phyloP scores from a whole-genome alignment of 2,329 filamentous ascomycete species.

The Claviceps quebecensis region DNA sequence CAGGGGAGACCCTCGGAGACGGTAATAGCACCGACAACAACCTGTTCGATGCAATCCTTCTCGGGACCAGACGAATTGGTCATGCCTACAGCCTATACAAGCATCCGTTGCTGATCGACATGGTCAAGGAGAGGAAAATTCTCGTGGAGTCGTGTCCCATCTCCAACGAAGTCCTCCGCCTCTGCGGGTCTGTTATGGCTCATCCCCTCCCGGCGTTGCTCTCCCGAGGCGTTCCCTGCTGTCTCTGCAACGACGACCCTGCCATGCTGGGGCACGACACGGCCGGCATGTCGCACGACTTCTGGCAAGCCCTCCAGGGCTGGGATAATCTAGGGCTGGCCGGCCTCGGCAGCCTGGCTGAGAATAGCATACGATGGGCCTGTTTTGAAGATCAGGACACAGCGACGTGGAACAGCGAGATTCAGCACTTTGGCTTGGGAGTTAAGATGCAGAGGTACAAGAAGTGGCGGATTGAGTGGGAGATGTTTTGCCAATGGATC shows the following conservation, averaged over 20 bases:
- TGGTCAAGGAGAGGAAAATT: constrained; percentile 79
- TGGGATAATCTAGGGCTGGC: constrained; percentile 85
- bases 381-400: constrained; percentile 68
- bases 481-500: constrained; percentile 83
- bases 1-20: constrained; percentile 69
- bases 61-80: constrained; percentile 79
- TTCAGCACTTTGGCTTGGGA: constrained; percentile 57
- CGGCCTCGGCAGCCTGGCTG: constrained; percentile 71
- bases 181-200: constrained; percentile 60
- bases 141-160: constrained; percentile 84
- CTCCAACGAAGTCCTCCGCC: constrained; percentile 72
- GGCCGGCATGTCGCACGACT: constrained; percentile 78
- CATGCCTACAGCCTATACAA: constrained; percentile 83
- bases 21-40: constrained; percentile 66
- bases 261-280: constrained; percentile 74
- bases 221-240: constrained; percentile 69
- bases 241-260: constrained; percentile 82
- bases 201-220: constrained; percentile 76
- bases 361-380: constrained; percentile 86
- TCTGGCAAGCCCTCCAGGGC: constrained; percentile 79
- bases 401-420: constrained; percentile 56
- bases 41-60: constrained; percentile 74
- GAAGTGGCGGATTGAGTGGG: constrained; percentile 72
- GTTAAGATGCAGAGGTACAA: constrained; percentile 58
- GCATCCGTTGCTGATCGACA: constrained; percentile 76